Conservation (phyloP, 208 protist genomes). For the Leishmania tarentolae region DNA sequence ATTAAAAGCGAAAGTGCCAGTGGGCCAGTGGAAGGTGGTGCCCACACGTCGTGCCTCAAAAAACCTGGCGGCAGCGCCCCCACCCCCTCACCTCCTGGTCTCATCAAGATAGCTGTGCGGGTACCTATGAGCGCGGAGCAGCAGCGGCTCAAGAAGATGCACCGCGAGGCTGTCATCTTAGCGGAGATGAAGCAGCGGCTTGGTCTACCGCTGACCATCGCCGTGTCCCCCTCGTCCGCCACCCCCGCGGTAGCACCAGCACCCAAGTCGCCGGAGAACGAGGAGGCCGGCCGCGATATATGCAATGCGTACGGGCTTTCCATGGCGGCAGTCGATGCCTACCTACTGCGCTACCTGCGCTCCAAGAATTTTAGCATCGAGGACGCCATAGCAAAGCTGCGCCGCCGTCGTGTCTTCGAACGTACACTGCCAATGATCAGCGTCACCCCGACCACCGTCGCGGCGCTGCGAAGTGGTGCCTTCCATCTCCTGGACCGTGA, state of each 20-base stretch:
- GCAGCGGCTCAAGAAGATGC: conserved; percentile 21
- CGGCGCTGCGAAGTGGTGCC: conserved; percentile 52
- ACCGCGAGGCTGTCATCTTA: conserved; percentile 40
- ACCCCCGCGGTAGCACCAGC: not conserved
- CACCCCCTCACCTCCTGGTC: not conserved
- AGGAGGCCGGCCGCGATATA: conserved; percentile 8
- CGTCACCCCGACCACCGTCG: conserved; percentile 51
- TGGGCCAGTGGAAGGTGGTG: not conserved
- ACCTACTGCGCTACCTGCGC: conserved; percentile 63
- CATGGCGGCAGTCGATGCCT: conserved; percentile 45
- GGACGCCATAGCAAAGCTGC: conserved; percentile 56
- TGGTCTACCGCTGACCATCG: conserved; percentile 12
- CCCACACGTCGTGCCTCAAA: not conserved
- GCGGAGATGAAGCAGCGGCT: conserved; percentile 40
- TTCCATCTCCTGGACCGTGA: conserved; percentile 55
- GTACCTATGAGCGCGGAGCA: conserved; percentile 29
- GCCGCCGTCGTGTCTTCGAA: conserved; percentile 66
- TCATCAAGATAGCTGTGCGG: not conserved
- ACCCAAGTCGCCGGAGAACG: conserved; percentile 16
- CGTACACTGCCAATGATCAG: conserved; percentile 52
- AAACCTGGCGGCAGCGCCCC: not conserved
- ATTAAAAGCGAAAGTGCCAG: not conserved
- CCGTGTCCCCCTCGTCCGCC: conserved; percentile 3
- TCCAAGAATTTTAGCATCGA: conserved; percentile 46
- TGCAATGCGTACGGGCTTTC: conserved; percentile 25